These are phyloP conservation scores for Patellifolia procumbens DNA, from an alignment of 179 eudicot genomes.

Conservation along the genomic window DNA sequence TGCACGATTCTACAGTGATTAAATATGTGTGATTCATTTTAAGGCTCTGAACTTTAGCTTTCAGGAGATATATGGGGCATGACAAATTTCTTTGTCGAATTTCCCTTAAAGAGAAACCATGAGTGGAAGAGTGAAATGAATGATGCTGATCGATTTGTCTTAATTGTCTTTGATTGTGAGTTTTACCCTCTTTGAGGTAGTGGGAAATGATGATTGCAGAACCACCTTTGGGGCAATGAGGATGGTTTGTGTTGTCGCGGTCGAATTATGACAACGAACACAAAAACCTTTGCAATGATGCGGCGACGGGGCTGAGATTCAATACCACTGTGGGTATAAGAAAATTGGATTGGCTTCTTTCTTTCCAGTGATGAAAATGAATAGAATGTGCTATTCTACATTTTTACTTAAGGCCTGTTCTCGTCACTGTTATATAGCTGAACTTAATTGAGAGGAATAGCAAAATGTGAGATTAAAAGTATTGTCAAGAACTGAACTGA, in stretches of 20 bases:
- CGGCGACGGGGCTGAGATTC: too few species aligned
- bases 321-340: too few species aligned
- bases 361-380: not conserved
- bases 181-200: not conserved
- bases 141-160: slow-evolving; percentile 1
- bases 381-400: not conserved
- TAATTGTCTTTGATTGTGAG: not conserved
- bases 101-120: not conserved
- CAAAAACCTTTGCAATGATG: too few species aligned
- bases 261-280: too few species aligned
- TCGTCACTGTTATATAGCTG: too few species aligned
- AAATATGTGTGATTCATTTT: not conserved
- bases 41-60: not conserved
- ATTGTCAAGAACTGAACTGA: too few species aligned
- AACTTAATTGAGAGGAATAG: too few species aligned
- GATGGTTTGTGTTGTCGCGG: too few species aligned
- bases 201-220: too few species aligned
- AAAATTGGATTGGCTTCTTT: not conserved
- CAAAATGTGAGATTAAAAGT: too few species aligned
- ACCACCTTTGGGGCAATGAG: too few species aligned
- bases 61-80: not conserved
- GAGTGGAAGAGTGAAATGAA: not conserved
- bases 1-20: not conserved
- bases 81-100: not conserved
- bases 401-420: too few species aligned